A percentile compares a stretch with the other conserved stretches of the same genome.
These are phyloP conservation scores for Sophora flavescens DNA, from an alignment of 306 rosid species.

Conservation along the genomic window DNA sequence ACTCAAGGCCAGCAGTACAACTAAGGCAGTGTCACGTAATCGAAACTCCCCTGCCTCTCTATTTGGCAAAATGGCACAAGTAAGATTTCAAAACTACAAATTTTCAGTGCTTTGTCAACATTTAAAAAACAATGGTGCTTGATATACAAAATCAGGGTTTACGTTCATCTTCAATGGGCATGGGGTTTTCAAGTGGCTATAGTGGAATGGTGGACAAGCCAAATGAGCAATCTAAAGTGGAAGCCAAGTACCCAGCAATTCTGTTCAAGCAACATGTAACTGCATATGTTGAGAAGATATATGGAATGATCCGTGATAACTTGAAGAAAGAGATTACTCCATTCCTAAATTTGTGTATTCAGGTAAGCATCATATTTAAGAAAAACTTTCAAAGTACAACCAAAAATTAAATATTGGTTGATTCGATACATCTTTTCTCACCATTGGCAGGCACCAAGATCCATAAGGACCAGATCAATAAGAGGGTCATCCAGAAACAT, in stretches of 20 bases:
- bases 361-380: conserved; percentile 57
- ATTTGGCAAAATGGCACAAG: conserved; percentile 90
- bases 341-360: conserved; percentile 85
- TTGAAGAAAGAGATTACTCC: conserved; percentile 87
- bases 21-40: conserved; percentile 63
- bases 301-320: conserved; percentile 81
- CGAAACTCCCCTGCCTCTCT: conserved; percentile 77
- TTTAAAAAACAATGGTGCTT: conserved; percentile 32
- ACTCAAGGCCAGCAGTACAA: conserved; percentile 80
- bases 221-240: conserved; percentile 76
- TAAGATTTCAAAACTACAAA: conserved; percentile 53
- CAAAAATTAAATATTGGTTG: not conserved
- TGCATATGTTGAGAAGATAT: conserved; percentile 82
- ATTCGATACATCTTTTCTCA: conserved; percentile 29
- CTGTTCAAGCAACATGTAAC: conserved; percentile 84
- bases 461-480: conserved; percentile 69
- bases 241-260: conserved; percentile 89
- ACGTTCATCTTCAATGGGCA: conserved; percentile 72
- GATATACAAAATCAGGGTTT: conserved; percentile 64
- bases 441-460: conserved; percentile 79
- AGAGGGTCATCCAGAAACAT: conserved; percentile 83
- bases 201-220: conserved; percentile 83
- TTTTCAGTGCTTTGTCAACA: conserved; percentile 1
- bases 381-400: not conserved
- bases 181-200: conserved; percentile 87